phyloP scores from a whole-genome alignment of 306 rosid genomes.

The Echinosophora koreensis region DNA sequence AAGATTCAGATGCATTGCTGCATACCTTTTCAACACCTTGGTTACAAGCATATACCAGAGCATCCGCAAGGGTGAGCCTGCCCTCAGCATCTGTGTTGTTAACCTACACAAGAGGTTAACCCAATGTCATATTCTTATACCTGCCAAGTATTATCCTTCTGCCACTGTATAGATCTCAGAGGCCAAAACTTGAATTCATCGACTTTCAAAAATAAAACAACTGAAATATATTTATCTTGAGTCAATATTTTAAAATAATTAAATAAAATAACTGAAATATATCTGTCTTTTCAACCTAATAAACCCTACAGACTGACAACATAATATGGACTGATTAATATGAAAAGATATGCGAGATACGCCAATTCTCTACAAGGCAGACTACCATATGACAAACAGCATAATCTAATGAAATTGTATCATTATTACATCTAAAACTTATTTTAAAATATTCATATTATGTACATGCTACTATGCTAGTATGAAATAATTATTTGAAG shows the following conservation, averaged over 20 bases:
- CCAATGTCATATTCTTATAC: slow-evolving; percentile 22
- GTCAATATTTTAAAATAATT: not conserved
- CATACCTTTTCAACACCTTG: slow-evolving; percentile 89
- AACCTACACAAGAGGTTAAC: slow-evolving; percentile 63
- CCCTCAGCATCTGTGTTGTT: slow-evolving; percentile 98
- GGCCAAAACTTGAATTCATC: slow-evolving; percentile 14
- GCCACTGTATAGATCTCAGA: slow-evolving; percentile 16
- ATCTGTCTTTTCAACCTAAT: slow-evolving; percentile 14
- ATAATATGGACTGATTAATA: not conserved
- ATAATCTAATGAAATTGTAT: not conserved
- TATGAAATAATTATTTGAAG: not conserved
- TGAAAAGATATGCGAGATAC: not conserved
- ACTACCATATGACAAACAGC: not conserved
- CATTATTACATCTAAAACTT: not conserved
- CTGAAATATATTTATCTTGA: not conserved
- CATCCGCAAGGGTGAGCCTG: slow-evolving; percentile 92
- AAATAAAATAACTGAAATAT: not conserved
- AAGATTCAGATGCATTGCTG: slow-evolving; percentile 28
- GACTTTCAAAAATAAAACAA: not conserved
- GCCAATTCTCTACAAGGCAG: not conserved
- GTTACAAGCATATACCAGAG: slow-evolving; percentile 89
- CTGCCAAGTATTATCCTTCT: slow-evolving; percentile 11
- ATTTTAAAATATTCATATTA: not conserved
- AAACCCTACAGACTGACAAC: not conserved
- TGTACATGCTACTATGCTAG: not conserved